Evolutionary conservation across 2,329 filamentous ascomycete genomes (phyloP).

Genomic region (Talaromyces atroroseus): DNA sequence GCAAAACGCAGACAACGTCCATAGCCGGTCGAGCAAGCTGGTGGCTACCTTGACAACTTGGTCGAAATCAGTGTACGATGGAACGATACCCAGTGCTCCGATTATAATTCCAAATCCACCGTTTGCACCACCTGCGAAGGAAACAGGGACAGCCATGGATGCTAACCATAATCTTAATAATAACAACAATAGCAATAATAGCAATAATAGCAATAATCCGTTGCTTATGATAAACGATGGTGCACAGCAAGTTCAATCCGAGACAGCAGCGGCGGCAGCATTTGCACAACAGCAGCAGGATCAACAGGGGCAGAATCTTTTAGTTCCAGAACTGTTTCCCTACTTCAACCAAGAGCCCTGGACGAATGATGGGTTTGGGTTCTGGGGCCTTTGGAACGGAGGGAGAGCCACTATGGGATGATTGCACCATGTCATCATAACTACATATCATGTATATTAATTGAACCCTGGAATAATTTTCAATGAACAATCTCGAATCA

Average conservation of each 20-base stretch:
- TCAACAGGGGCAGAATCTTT: not conserved
- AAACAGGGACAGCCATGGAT: not conserved
- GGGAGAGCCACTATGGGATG: not conserved
- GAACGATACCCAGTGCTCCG: not conserved
- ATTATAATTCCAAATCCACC: not conserved
- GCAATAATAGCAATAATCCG: not conserved
- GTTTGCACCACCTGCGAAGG: not conserved
- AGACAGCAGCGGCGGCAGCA: not conserved
- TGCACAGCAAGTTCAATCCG: not conserved
- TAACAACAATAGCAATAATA: not conserved
- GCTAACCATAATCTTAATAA: not conserved
- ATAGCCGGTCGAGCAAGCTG: conserved; percentile 4
- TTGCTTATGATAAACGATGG: conserved; percentile 5
- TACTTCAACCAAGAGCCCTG: conserved; percentile 11
- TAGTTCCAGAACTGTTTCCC: conserved; percentile 7
- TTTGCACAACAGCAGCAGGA: not conserved
- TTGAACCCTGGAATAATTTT: not conserved
- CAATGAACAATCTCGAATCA: too few species aligned
- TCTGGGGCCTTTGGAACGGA: conserved; percentile 7
- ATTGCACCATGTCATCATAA: not conserved
- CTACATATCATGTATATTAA: not conserved
- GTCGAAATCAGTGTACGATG: conserved; percentile 2
- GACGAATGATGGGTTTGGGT: conserved; percentile 10
- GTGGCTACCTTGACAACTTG: not conserved
- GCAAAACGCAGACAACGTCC: not conserved